These are phyloP conservation scores for Corrigiola litoralis DNA, from an alignment of 179 eudicot genomes.

Conservation along the genomic window DNA sequence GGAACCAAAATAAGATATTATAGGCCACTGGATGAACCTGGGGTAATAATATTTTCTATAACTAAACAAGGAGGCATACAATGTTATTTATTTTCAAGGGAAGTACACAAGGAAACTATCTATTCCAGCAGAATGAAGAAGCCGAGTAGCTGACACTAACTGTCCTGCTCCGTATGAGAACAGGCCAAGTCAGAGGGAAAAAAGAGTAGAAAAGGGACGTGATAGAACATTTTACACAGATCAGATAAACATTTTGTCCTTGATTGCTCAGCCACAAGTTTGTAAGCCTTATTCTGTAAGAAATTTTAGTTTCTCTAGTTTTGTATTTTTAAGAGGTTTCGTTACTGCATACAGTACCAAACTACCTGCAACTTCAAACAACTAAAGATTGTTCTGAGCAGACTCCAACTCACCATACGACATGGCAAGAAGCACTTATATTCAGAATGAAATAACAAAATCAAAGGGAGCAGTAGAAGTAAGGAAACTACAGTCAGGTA, in stretches of 20 bases:
- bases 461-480: neutral
- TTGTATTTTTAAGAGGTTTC: neutral
- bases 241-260: neutral
- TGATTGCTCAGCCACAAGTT: neutral
- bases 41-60: too few species aligned
- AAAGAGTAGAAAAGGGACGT: neutral
- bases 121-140: too few species aligned
- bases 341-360: neutral
- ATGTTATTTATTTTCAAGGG: too few species aligned
- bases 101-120: too few species aligned
- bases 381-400: too few species aligned
- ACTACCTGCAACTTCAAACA: too few species aligned
- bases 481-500: slow-evolving; percentile 4
- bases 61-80: too few species aligned
- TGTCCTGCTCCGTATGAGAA: too few species aligned
- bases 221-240: neutral
- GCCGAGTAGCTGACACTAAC: too few species aligned
- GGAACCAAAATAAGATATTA: too few species aligned
- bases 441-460: neutral
- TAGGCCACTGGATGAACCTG: too few species aligned
- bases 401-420: too few species aligned
- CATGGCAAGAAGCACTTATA: neutral
- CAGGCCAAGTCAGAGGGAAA: neutral
- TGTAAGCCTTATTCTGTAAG: neutral
- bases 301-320: neutral